Evolutionary conservation across 148 eudicot species (phyloP).

Genomic region (Rhododendron williamsianum): DNA sequence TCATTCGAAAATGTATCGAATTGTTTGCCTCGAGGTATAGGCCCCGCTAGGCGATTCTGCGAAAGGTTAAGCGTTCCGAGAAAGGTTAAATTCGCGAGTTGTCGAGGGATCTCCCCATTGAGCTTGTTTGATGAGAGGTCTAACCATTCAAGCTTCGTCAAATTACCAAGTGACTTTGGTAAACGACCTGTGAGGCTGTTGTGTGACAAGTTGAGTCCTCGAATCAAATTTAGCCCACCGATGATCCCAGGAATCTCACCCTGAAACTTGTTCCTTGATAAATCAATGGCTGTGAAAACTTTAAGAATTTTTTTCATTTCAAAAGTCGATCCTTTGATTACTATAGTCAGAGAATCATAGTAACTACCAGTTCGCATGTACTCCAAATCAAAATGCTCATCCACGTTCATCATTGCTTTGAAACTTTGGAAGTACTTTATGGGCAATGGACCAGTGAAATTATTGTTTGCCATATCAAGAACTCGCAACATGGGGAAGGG

Average conservation of each 20-base stretch:
- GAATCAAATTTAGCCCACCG: not conserved
- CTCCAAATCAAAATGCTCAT: too few species aligned
- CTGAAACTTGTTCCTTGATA: not conserved
- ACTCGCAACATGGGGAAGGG: too few species aligned
- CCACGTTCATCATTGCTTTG: too few species aligned
- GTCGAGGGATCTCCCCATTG: not conserved
- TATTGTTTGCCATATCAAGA: too few species aligned
- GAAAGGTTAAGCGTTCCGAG: not conserved
- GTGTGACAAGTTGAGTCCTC: not conserved
- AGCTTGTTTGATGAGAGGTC: not conserved
- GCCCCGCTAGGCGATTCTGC: not conserved
- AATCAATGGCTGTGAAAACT: not conserved
- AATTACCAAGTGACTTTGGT: not conserved
- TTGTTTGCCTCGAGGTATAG: not conserved
- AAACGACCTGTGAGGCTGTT: not conserved
- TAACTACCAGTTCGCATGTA: too few species aligned
- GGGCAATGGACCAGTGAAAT: too few species aligned
- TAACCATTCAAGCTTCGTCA: not conserved
- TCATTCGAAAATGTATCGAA: too few species aligned
- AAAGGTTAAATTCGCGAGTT: not conserved
- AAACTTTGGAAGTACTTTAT: too few species aligned
- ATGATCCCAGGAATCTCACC: not conserved
- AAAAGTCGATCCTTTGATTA: not conserved
- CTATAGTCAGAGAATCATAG: not conserved
- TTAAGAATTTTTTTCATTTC: not conserved